Evolutionary conservation across 148 eudicot genomes (phyloP).

Genomic region (Rheum nobile): DNA sequence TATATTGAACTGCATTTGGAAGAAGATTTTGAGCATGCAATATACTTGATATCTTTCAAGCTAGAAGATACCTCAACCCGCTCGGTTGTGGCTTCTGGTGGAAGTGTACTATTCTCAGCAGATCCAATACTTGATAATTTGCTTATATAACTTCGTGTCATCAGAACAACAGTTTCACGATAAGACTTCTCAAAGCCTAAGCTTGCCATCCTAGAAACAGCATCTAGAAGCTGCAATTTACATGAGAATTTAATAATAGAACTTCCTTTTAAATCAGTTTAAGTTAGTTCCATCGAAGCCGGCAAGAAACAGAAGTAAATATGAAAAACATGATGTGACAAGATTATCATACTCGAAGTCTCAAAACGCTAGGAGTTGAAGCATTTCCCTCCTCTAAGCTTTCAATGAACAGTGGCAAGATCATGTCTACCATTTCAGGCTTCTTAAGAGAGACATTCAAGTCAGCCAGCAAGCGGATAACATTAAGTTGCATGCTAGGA

Average conservation of each 20-base stretch:
- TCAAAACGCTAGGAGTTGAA: constrained; percentile 72
- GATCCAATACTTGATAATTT: constrained; percentile 80
- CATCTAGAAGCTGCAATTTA: constrained; percentile 89
- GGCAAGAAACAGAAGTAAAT: not conserved
- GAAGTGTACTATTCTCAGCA: constrained; percentile 78
- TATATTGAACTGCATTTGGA: constrained; percentile 1
- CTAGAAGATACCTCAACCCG: constrained; percentile 73
- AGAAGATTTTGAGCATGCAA: constrained; percentile 2
- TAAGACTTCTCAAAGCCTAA: constrained; percentile 96
- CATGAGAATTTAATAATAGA: constrained; percentile 11
- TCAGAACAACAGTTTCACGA: constrained; percentile 89
- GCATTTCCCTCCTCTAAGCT: constrained; percentile 97
- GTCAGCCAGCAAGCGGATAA: constrained; percentile 82
- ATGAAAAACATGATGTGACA: constrained; percentile 1
- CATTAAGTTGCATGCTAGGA: constrained; percentile 68
- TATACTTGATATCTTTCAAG: constrained; percentile 7
- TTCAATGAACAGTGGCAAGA: constrained; percentile 79
- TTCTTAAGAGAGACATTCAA: constrained; percentile 65
- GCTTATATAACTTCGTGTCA: constrained; percentile 82
- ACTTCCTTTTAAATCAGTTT: not conserved
- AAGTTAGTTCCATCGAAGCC: not conserved
- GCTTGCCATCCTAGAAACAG: constrained; percentile 90
- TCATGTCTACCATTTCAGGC: constrained; percentile 90
- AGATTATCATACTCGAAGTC: constrained; percentile 58
- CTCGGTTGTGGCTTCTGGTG: constrained; percentile 90